Conservation (phyloP, 768 basidiomycete species). For the Leucocoprinus birnbaumii region DNA sequence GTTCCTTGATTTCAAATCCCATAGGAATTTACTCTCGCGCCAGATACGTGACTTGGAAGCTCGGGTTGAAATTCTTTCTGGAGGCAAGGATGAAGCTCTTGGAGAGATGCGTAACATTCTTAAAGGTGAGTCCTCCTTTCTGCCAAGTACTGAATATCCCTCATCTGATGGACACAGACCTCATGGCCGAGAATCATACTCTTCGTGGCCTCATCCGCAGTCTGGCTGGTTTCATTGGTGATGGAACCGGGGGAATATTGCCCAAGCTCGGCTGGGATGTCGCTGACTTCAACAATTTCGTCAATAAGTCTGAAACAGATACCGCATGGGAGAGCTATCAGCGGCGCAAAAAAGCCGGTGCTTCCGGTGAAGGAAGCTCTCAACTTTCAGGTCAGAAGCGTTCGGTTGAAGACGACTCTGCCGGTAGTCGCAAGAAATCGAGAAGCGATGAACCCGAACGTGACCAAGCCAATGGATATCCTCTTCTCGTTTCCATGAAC, state of each 20-base stretch:
- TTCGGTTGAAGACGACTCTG: constrained; percentile 45
- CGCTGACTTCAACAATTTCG: constrained; percentile 74
- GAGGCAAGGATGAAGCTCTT: constrained; percentile 86
- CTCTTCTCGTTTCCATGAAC: constrained; percentile 56
- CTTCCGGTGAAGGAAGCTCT: constrained; percentile 20
- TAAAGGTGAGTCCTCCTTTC: constrained; percentile 46
- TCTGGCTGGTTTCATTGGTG: constrained; percentile 81
- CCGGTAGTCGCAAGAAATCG: constrained; percentile 48
- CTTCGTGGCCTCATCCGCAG: constrained; percentile 76
- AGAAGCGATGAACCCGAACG: constrained; percentile 39
- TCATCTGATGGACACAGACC: constrained; percentile 40
- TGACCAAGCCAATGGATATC: constrained; percentile 40
- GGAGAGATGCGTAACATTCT: constrained; percentile 81
- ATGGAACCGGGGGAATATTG: constrained; percentile 77
- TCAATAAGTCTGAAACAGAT: constrained; percentile 88
- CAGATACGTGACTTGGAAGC: constrained; percentile 96
- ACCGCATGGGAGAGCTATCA: constrained; percentile 92
- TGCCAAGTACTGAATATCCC: constrained; percentile 4
- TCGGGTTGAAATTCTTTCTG: constrained; percentile 90
- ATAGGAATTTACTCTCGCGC: background rate
- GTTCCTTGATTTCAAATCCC: background rate
- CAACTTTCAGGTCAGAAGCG: constrained; percentile 42
- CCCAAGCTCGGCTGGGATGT: constrained; percentile 78
- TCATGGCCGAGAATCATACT: constrained; percentile 88
- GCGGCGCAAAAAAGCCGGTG: constrained; percentile 50